These are phyloP conservation scores for Yamadazyma spencermartinsiae DNA, from an alignment of 1,139 yeast species.

Conservation along the genomic window DNA sequence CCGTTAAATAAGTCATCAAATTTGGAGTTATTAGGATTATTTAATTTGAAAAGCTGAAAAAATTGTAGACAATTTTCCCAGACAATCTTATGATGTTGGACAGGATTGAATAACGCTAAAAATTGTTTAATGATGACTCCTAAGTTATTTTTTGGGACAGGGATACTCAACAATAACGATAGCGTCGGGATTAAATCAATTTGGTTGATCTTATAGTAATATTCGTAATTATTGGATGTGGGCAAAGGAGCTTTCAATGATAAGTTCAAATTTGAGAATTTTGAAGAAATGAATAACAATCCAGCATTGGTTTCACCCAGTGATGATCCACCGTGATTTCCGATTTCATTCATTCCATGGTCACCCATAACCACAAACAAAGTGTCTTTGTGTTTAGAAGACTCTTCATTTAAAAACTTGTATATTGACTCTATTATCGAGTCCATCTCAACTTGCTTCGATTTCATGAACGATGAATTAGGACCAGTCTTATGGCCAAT, in stretches of 20 bases:
- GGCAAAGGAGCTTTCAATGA: constrained; percentile 37
- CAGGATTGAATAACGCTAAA: constrained; percentile 50
- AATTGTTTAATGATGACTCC: constrained; percentile 69
- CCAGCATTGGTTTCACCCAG: constrained; percentile 90
- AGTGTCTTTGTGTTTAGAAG: constrained; percentile 44
- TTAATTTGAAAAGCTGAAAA: constrained; percentile 27
- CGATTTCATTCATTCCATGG: constrained; percentile 93
- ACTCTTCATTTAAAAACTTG: constrained; percentile 26
- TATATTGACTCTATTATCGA: constrained; percentile 55
- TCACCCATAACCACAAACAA: constrained; percentile 83
- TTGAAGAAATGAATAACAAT: constrained; percentile 64
- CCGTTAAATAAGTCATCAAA: constrained; percentile 2
- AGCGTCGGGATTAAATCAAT: constrained; percentile 89
- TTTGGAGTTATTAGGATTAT: constrained; percentile 4
- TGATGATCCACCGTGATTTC: constrained; percentile 96
- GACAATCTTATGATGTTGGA: constrained; percentile 38
- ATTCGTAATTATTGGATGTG: constrained; percentile 46
- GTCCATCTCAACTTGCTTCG: constrained; percentile 87
- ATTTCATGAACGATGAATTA: constrained; percentile 70
- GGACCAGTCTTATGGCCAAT: constrained; percentile 99
- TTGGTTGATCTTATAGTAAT: constrained; percentile 62
- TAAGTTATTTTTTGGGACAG: constrained; percentile 82
- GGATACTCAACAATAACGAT: constrained; percentile 69
- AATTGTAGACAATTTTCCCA: constrained; percentile 67
- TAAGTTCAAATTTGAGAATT: constrained; percentile 36